phyloP scores from a whole-genome alignment of 345 rosid genomes.

The Pugionium cornutum region DNA sequence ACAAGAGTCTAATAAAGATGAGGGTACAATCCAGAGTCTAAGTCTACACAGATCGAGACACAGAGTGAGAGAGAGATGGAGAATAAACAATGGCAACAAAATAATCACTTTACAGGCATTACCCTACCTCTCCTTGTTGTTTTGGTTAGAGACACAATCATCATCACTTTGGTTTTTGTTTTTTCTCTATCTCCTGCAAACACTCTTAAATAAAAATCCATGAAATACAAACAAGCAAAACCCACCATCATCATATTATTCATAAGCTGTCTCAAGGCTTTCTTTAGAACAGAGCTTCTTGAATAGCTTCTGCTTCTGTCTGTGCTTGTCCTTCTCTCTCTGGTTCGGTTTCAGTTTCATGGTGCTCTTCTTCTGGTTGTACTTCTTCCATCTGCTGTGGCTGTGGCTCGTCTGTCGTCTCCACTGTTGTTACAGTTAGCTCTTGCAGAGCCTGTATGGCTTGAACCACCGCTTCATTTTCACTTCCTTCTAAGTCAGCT shows the following conservation, averaged over 20 bases:
- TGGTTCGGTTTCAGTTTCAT: neutral
- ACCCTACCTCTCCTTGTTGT: slow-evolving; percentile 35
- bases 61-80: slow-evolving; percentile 10
- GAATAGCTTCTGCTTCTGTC: slow-evolving; percentile 40
- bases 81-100: slow-evolving; percentile 35
- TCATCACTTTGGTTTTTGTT: slow-evolving; percentile 4
- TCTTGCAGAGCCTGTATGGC: too few species aligned
- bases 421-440: too few species aligned
- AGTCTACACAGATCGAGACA: slow-evolving; percentile 26
- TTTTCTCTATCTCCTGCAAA: slow-evolving; percentile 26
- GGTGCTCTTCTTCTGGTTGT: too few species aligned
- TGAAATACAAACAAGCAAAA: slow-evolving; percentile 27
- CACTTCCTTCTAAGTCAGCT: too few species aligned
- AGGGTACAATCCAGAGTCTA: too few species aligned
- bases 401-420: too few species aligned
- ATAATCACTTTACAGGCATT: slow-evolving; percentile 38
- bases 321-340: slow-evolving; percentile 22
- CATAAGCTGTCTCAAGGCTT: neutral
- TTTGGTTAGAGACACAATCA: slow-evolving; percentile 39
- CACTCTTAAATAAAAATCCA: slow-evolving; percentile 23
- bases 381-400: too few species aligned
- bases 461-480: too few species aligned
- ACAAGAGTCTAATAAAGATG: too few species aligned
- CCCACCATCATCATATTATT: slow-evolving; percentile 28
- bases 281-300: slow-evolving; percentile 38